Conservation (phyloP, 2,329 filamentous ascomycete genomes). For the Phoma sp. region DNA sequence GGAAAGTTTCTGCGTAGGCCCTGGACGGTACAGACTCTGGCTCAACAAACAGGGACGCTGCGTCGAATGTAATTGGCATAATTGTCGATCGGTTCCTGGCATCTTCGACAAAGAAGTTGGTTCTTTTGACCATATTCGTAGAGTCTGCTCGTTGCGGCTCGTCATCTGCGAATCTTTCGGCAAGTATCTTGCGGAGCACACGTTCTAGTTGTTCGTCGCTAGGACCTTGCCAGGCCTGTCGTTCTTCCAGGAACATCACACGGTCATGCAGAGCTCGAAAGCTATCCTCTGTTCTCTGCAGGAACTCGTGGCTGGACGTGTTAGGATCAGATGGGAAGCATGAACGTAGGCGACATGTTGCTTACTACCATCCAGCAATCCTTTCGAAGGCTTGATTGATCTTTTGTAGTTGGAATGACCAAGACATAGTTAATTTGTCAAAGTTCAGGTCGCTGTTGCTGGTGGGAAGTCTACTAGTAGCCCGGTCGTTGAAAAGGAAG, state of each 20-base stretch:
- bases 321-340: constrained; percentile 11
- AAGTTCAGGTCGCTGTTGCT: background rate
- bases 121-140: constrained; percentile 17
- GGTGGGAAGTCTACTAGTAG: background rate
- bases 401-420: constrained; percentile 38
- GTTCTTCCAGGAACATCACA: constrained; percentile 38
- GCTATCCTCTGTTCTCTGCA: constrained; percentile 38
- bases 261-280: constrained; percentile 39
- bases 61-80: constrained; percentile 29
- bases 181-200: constrained; percentile 44
- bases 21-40: constrained; percentile 39
- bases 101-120: constrained; percentile 29
- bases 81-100: constrained; percentile 5
- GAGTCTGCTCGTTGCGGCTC: constrained; percentile 13
- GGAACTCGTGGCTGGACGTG: constrained; percentile 33
- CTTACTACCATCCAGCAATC: constrained; percentile 43
- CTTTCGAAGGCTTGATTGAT: constrained; percentile 44
- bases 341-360: background rate
- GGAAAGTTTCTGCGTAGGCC: constrained; percentile 35
- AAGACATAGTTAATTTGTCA: constrained; percentile 34
- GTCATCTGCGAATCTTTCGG: constrained; percentile 36
- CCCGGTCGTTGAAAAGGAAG: background rate
- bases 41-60: constrained; percentile 32
- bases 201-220: constrained; percentile 46
- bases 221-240: constrained; percentile 28